Conservation (phyloP, 2,329 filamentous ascomycete species). For the Talaromyces rugulosus region DNA sequence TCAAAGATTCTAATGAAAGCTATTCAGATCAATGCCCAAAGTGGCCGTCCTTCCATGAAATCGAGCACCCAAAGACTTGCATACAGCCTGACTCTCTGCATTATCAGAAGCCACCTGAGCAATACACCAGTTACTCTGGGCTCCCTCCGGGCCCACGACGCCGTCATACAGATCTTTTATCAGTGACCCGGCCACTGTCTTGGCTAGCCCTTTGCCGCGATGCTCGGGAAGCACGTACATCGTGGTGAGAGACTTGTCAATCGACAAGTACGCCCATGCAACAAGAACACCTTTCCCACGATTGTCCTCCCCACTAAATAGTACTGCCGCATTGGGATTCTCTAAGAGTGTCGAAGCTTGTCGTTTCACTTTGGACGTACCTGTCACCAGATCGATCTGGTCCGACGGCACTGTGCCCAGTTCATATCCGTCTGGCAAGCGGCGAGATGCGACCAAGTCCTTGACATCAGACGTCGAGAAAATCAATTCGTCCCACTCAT, state of each 20-base stretch:
- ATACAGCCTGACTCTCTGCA: slow-evolving; percentile 1
- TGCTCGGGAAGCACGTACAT: slow-evolving; percentile 1
- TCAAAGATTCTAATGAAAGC: background rate
- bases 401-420: background rate
- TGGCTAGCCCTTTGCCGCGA: slow-evolving; percentile 2
- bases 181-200: background rate
- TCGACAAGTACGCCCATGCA: slow-evolving; percentile 4
- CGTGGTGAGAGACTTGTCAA: slow-evolving; percentile 4
- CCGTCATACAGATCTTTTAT: slow-evolving; percentile 1
- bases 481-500: slow-evolving; percentile 1
- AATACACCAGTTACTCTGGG: slow-evolving; percentile 5
- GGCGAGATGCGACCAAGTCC: background rate
- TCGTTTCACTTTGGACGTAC: slow-evolving; percentile 4
- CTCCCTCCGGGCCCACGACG: background rate
- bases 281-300: background rate
- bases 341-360: background rate
- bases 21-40: background rate
- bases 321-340: background rate
- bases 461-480: slow-evolving; percentile 4
- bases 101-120: slow-evolving; percentile 7
- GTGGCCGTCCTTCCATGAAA: background rate
- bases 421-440: slow-evolving; percentile 3
- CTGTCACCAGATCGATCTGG: background rate
- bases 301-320: background rate
- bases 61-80: slow-evolving; percentile 3